phyloP scores from a whole-genome alignment of 352 stramenopile species.

The Globisporangium sylvaticum region DNA sequence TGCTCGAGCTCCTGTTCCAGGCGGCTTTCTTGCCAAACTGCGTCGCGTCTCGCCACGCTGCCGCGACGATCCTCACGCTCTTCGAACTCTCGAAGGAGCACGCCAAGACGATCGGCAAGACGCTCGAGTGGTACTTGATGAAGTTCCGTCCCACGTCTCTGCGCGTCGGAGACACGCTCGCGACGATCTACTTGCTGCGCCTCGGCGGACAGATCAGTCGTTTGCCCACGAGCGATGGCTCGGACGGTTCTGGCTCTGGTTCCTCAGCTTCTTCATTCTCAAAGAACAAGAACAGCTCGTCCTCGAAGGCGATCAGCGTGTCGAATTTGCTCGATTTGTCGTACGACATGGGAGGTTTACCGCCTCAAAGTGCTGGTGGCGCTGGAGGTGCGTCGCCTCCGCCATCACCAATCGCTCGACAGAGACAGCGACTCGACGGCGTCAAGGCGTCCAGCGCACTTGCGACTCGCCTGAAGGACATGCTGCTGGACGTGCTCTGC shows the following conservation, averaged over 20 bases:
- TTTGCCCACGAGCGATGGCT: slow-evolving; percentile 21
- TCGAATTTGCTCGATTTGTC: slow-evolving; percentile 52
- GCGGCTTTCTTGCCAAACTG: slow-evolving; percentile 45
- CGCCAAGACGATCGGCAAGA: slow-evolving; percentile 34
- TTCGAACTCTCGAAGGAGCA: slow-evolving; percentile 38
- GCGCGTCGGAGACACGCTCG: slow-evolving; percentile 50
- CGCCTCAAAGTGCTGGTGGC: background rate
- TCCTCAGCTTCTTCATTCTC: background rate
- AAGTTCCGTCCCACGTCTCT: slow-evolving; percentile 44
- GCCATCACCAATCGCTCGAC: slow-evolving; percentile 24
- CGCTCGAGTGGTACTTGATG: slow-evolving; percentile 51
- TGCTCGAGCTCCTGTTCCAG: slow-evolving; percentile 56
- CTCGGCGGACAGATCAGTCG: slow-evolving; percentile 59
- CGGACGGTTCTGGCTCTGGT: background rate
- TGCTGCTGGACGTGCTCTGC: slow-evolving; percentile 48
- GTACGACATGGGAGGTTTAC: slow-evolving; percentile 25
- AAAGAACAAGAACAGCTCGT: background rate
- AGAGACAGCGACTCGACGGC: slow-evolving; percentile 38
- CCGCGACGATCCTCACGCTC: slow-evolving; percentile 46
- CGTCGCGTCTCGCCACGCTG: slow-evolving; percentile 51
- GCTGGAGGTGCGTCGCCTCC: slow-evolving; percentile 21
- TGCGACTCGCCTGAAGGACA: slow-evolving; percentile 39
- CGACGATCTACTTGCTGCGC: slow-evolving; percentile 61
- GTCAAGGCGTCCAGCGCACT: slow-evolving; percentile 38
- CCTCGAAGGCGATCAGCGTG: background rate